A percentile compares a stretch with the other conserved stretches of the same genome.
Evolutionary conservation across 768 basidiomycete species (phyloP).

Genomic region (Mrakia hoshinonis): DNA sequence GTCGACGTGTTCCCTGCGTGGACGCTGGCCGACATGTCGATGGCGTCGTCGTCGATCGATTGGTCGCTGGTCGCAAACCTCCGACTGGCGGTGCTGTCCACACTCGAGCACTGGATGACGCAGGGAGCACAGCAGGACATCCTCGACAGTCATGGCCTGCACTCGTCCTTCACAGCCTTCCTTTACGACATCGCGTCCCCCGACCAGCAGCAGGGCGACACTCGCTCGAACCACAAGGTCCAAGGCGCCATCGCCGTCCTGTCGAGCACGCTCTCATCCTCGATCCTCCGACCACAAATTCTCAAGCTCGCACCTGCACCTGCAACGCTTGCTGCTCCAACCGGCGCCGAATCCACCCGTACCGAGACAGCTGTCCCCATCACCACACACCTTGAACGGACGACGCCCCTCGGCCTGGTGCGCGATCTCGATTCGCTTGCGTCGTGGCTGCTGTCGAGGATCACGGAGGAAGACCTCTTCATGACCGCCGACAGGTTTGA

Average conservation of each 20-base stretch:
- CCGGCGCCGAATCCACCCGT: neutral
- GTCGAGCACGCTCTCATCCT: neutral
- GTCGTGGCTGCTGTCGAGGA: conserved; percentile 61
- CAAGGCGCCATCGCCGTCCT: neutral
- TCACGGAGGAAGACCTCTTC: conserved; percentile 75
- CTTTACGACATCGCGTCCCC: conserved; percentile 39
- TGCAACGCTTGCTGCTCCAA: neutral
- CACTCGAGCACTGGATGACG: conserved; percentile 61
- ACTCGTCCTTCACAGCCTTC: conserved; percentile 53
- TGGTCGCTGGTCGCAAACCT: conserved; percentile 26
- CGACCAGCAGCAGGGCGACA: neutral
- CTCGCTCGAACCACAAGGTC: neutral
- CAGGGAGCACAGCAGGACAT: conserved; percentile 69
- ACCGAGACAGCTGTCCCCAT: neutral
- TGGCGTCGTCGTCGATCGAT: conserved; percentile 31
- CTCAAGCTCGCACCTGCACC: neutral
- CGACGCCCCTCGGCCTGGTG: conserved; percentile 63
- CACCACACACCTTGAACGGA: conserved; percentile 50
- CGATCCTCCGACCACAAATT: conserved; percentile 3
- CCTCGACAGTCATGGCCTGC: conserved; percentile 61
- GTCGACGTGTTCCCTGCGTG: conserved; percentile 41
- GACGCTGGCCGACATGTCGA: conserved; percentile 31
- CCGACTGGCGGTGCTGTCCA: conserved; percentile 30
- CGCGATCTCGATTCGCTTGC: conserved; percentile 70
- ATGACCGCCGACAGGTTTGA: conserved; percentile 69